These are phyloP conservation scores for Hypoxylon sp. DNA, from an alignment of 2,329 filamentous ascomycete genomes.

Conservation along the genomic window DNA sequence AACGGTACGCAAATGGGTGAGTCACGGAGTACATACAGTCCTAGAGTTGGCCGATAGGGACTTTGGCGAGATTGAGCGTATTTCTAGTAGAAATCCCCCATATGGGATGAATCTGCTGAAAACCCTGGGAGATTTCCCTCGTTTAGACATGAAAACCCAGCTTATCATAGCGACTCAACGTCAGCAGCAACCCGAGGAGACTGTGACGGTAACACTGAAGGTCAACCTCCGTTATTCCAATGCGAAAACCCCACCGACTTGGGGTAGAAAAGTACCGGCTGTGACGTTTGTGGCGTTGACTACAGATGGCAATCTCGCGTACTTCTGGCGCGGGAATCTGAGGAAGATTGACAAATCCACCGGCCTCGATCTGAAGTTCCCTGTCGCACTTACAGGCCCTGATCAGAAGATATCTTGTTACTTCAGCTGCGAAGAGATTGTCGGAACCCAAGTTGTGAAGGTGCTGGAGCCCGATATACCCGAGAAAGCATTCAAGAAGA, in stretches of 20 bases:
- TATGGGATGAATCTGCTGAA: constrained; percentile 81
- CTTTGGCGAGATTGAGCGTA: constrained; percentile 79
- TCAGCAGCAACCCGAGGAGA: constrained; percentile 55
- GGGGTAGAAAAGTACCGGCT: constrained; percentile 75
- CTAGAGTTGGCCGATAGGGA: constrained; percentile 78
- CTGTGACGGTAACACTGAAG: constrained; percentile 73
- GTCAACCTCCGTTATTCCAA: constrained; percentile 81
- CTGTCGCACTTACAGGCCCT: constrained; percentile 66
- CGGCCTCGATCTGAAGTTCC: constrained; percentile 70
- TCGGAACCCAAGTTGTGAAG: constrained; percentile 66
- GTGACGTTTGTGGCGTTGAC: constrained; percentile 82
- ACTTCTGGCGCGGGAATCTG: constrained; percentile 77
- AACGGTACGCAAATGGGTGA: constrained; percentile 80
- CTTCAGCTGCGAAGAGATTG: constrained; percentile 89
- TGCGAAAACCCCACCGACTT: constrained; percentile 70
- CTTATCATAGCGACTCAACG: constrained; percentile 56
- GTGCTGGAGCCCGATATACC: constrained; percentile 53
- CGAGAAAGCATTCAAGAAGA: constrained; percentile 52
- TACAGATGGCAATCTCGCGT: constrained; percentile 76
- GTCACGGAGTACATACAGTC: constrained; percentile 79
- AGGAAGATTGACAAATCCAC: constrained; percentile 74
- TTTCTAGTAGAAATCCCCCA: constrained; percentile 84
- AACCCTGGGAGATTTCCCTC: constrained; percentile 78
- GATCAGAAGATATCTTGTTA: constrained; percentile 76
- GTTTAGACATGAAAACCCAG: constrained; percentile 61